Base-by-base conservation (phyloP, 2,329 filamentous ascomycete genomes). In the Colletotrichum magnum region DNA sequence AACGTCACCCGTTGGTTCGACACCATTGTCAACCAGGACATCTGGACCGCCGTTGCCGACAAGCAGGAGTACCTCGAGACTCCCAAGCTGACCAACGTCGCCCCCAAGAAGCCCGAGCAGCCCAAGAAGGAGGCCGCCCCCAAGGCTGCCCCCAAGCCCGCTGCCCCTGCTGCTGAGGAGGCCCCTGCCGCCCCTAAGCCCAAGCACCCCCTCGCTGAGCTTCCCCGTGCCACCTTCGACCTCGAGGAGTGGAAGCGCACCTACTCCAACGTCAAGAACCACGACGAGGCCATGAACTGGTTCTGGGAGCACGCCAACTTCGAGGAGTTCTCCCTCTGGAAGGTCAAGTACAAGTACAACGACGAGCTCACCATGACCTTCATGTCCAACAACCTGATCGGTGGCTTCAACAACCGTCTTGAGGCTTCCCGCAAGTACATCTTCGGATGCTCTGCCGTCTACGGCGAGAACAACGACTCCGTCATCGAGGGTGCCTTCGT, bases 321-420 rank as follows among this genome's bases (percentile, higher is more conserved):
- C 76, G 92, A 94, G 74, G 96, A 99, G 85, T 99, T 96, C 90
- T 97, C 94, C 65, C 85, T 99, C 83, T 99, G 94, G 94, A 91
- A 90, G 82, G 86, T 95, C 77, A 92, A 95, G 85, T 99, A 97
- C 92, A 98, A 97, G 92, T 99, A 99, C 90, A 97, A 98, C 85
- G 91, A 97, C 71, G 96, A 99, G 91, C 90, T 99, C 75, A 98
- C 94, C 80, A 87, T 96, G 84, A 93, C 93, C 79, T 99, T 99
- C 93, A 99, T 99, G 96, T 95, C 94, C 77, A 94, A 93, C 89
- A 99, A 99, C 90, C 87, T 98, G 84, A 95, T 99, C 81, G 95
- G 93, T 85, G 96, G 96, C 82, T 97, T 99, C 90, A 97, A 98
- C 87, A 89, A 90, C 83, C 96, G 96, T 88, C 94, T 99, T 71